Percentiles rank a stretch among this genome's conserved stretches.
Evolutionary conservation across 2,329 filamentous ascomycete species (phyloP).

Genomic region (Pseudogymnoascus sp.): DNA sequence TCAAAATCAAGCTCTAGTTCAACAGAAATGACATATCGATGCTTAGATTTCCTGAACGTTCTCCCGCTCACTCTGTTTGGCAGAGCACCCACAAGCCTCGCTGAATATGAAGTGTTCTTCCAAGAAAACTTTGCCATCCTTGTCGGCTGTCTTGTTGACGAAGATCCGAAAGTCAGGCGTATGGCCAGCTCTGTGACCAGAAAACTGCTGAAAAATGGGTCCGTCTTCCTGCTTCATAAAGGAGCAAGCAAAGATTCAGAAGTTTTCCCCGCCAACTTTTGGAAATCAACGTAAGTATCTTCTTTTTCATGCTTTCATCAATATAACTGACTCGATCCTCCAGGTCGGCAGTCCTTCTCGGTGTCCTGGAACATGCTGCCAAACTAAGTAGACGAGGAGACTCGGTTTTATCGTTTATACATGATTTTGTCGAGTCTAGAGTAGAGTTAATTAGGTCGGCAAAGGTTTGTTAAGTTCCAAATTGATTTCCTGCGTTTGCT

Average conservation of each 20-base stretch:
- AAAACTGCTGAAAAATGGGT: constrained; percentile 24
- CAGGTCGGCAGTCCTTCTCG: constrained; percentile 26
- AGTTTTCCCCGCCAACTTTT: constrained; percentile 27
- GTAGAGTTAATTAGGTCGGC: constrained; percentile 41
- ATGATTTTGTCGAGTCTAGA: constrained; percentile 50
- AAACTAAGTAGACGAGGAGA: constrained; percentile 20
- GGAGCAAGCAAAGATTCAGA: constrained; percentile 17
- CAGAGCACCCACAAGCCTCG: constrained; percentile 31
- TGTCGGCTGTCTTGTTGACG: constrained; percentile 24
- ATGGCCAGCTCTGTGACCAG: constrained; percentile 24
- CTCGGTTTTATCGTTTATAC: constrained; percentile 34
- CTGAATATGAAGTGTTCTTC: constrained; percentile 31
- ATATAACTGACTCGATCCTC: not conserved
- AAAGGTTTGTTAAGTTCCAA: constrained; percentile 20
- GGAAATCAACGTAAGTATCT: constrained; percentile 30
- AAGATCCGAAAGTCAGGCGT: constrained; percentile 28
- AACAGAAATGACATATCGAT: constrained; percentile 41
- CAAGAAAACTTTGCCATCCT: constrained; percentile 26
- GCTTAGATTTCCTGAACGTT: constrained; percentile 50
- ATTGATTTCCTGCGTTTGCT: constrained; percentile 3
- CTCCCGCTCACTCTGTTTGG: constrained; percentile 45
- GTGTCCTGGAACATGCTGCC: constrained; percentile 25
- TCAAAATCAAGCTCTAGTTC: constrained; percentile 37
- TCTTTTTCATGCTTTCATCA: not conserved
- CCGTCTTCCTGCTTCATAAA: constrained; percentile 20